Evolutionary conservation across 73 alveolate species (phyloP), one percentile per base, ranked within the genome.

Genomic region (Halteria grandinella): DNA sequence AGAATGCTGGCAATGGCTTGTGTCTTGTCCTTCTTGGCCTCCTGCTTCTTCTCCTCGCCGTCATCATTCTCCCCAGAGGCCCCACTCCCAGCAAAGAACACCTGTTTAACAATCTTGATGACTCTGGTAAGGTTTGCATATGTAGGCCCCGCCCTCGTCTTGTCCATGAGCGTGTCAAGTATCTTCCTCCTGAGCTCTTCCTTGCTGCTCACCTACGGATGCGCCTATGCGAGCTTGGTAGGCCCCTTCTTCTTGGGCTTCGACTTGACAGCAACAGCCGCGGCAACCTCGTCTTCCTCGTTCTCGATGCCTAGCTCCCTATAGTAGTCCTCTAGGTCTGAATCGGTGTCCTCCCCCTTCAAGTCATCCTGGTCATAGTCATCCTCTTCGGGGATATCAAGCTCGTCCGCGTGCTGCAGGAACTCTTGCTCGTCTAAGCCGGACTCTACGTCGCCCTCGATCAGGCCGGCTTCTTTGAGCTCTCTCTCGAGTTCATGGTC

Each of bases 201-300:
- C 80, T 45, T 66, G 43, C 80, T 66, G 37, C 5, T 18, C 10
- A 14, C 8, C 73, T 18, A 60, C 59, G 24, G n/a, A n/a, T n/a
- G n/a, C n/a, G n/a, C n/a, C n/a, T n/a, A n/a, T n/a, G n/a, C n/a
- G n/a, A 6, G 48, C 48, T 36, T 33, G 37, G 31, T 32, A 10
- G 37, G 7, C 21, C 43, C 14, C 66, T 66, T 66, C 69, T 66
- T 66, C 3, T 14, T 27, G 27, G 32, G 54, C 66, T 66, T 66
- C 50, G 43, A 44, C 52, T 66, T 10, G 12, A 11, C 78, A n/a
- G 29, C n/a, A n/a, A n/a, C n/a, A n/a, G n/a, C n/a, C n/a, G n/a
- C n/a, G n/a, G n/a, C n/a, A n/a, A n/a, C n/a, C n/a, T n/a, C n/a
- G 53, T 66, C 80, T 31, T 66, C 80, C 29, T 66, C 80, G 17